Percentiles rank a stretch among this genome's conserved stretches.
Evolutionary conservation across 108 stramenopile species (phyloP).

Genomic region (Cyclotella kingstonii): DNA sequence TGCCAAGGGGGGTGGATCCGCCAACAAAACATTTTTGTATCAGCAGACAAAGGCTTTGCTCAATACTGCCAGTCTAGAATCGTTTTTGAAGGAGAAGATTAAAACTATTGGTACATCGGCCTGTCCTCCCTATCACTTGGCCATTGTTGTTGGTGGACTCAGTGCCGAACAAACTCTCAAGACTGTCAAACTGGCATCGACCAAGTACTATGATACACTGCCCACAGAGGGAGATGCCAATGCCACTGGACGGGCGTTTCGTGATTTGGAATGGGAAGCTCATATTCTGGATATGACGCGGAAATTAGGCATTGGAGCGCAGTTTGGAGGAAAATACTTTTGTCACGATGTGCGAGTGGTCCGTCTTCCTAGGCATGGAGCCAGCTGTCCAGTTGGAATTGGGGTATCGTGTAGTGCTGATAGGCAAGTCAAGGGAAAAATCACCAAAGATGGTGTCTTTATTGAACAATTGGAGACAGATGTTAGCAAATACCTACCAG

Average conservation of each 20-base stretch:
- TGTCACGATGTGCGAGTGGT: slow-evolving; percentile 95
- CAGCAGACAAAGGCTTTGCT: slow-evolving; percentile 96
- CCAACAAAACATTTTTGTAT: slow-evolving; percentile 96
- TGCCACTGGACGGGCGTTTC: slow-evolving; percentile 88
- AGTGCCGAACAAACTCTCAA: slow-evolving; percentile 92
- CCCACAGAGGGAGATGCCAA: slow-evolving; percentile 82
- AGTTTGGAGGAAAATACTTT: slow-evolving; percentile 98
- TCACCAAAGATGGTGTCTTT: slow-evolving; percentile 94
- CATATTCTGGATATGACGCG: slow-evolving; percentile 89
- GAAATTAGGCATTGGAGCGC: slow-evolving; percentile 93
- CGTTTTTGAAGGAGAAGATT: slow-evolving; percentile 89
- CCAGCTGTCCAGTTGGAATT: slow-evolving; percentile 95
- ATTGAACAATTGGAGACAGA: slow-evolving; percentile 91
- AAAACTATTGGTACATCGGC: slow-evolving; percentile 94
- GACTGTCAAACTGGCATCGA: slow-evolving; percentile 92
- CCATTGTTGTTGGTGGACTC: slow-evolving; percentile 93
- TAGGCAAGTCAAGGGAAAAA: slow-evolving; percentile 93
- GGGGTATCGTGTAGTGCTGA: slow-evolving; percentile 97
- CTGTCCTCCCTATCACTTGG: slow-evolving; percentile 95
- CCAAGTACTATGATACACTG: slow-evolving; percentile 92
- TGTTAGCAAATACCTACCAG: slow-evolving; percentile 91
- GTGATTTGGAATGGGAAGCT: slow-evolving; percentile 88
- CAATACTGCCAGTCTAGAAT: slow-evolving; percentile 82
- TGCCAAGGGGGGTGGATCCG: slow-evolving; percentile 96
- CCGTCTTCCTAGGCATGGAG: slow-evolving; percentile 94